Conservation (phyloP, 2,329 filamentous ascomycete species). For the Talaromyces verruculosus region DNA sequence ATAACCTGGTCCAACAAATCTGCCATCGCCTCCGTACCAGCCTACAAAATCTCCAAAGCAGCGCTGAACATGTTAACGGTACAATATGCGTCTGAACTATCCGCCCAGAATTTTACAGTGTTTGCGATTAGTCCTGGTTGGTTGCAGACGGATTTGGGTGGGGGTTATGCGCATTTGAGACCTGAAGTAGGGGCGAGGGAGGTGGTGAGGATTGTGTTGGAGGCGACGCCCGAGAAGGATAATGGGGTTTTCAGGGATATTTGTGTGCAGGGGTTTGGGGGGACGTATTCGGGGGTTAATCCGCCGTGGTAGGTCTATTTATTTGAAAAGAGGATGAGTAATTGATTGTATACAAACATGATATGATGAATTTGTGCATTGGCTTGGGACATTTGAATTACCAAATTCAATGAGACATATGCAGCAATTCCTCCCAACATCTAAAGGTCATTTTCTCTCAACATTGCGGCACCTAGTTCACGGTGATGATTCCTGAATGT, state of each 20-base stretch:
- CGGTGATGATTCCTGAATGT: background rate
- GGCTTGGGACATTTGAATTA: too few relatives aligned
- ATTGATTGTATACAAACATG: too few relatives aligned
- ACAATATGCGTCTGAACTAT: conserved; percentile 33
- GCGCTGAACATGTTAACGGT: conserved; percentile 51
- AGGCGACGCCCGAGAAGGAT: background rate
- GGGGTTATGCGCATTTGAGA: conserved; percentile 6
- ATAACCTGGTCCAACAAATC: conserved; percentile 31
- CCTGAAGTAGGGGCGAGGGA: background rate
- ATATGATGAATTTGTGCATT: background rate
- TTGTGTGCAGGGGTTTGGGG: conserved; percentile 1
- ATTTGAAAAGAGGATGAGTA: background rate
- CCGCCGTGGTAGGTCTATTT: background rate
- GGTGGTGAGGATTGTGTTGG: conserved; percentile 4
- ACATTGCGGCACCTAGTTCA: background rate
- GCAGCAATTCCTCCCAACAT: too few relatives aligned
- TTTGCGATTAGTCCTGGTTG: conserved; percentile 39
- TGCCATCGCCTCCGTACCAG: conserved; percentile 31
- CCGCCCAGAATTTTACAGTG: conserved; percentile 30
- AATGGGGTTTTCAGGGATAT: conserved; percentile 13
- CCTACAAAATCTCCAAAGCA: conserved; percentile 51
- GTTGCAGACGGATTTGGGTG: conserved; percentile 15
- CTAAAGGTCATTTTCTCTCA: too few relatives aligned
- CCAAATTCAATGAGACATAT: too few relatives aligned
- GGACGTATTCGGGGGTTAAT: background rate